These are phyloP conservation scores for Candida orba DNA, from an alignment of 805 yeast species.

Conservation along the genomic window DNA sequence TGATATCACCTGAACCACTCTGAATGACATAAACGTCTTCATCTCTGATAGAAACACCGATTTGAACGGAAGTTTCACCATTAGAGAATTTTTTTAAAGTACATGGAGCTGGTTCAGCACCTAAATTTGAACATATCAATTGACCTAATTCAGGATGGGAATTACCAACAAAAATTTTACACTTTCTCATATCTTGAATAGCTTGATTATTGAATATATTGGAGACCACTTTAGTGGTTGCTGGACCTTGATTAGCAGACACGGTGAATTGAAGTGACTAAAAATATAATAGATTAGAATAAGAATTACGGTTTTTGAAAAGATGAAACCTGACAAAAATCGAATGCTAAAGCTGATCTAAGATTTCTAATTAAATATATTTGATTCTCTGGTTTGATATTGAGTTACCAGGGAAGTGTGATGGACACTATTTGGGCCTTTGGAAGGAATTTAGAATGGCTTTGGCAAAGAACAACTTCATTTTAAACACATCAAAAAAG, in stretches of 20 bases:
- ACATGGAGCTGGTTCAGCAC: slow-evolving; percentile 91
- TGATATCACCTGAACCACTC: slow-evolving; percentile 78
- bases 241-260: not conserved
- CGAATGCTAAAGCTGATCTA: no score
- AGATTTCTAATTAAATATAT: no score
- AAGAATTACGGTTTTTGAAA: not conserved
- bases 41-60: slow-evolving; percentile 91
- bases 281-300: not conserved
- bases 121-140: slow-evolving; percentile 82
- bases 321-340: no score
- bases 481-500: not conserved
- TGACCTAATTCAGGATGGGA: slow-evolving; percentile 94
- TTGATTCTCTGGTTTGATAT: no score
- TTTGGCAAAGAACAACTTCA: not conserved
- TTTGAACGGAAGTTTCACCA: slow-evolving; percentile 95
- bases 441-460: not conserved
- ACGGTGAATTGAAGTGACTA: not conserved
- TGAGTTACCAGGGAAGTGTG: not conserved
- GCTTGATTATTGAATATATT: not conserved
- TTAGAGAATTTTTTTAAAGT: slow-evolving; percentile 88
- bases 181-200: slow-evolving; percentile 69
- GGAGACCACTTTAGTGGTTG: slow-evolving; percentile 1
- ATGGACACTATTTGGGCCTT: not conserved
- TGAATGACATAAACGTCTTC: slow-evolving; percentile 94
- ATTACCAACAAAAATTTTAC: slow-evolving; percentile 92